Evolutionary conservation across 2,329 filamentous ascomycete genomes (phyloP), one percentile per base, ranked within the genome.

Genomic region (Sarocladium kiliense): DNA sequence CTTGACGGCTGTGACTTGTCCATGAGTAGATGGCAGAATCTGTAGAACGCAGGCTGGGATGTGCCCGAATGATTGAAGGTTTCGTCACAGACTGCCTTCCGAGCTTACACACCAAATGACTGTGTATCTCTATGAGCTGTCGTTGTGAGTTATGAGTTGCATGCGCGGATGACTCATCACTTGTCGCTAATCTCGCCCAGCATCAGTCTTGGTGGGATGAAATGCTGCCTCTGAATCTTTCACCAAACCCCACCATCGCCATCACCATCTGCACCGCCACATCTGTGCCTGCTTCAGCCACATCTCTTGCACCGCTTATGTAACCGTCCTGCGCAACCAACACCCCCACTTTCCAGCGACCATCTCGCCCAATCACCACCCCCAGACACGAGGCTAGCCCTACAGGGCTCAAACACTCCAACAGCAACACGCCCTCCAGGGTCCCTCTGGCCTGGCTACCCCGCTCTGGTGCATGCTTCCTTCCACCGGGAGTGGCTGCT

Each of bases 331-430:
- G 19, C 3, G n/a, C 25, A n/a, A 10, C 12, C 44, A 9, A 27
- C 11, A 14, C 44, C 47, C 26, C 26, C 44, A 21, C 44, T 14
- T n/a, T 23, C 18, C 19, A 10, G 12, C 18, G 12, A 44, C 39
- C n/a, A 7, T 44, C 12, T 47, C 44, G 19, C 18, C 47, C 47
- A 51, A 51, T 51, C 47, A 51, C 30, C 23, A 21, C 16, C 26
- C n/a, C 47, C n/a, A 51, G 25, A 51, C 47, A 51, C 47, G 47
- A 32, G 47, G 47, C 30, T 36, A 32, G 47, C 47, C 47, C 47
- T 51, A 51, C 47, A 51, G 30, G 47, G 47, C 47, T 51, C 47
- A 51, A 51, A 51, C 47, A 51, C 18, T 44, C 39, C 39, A 44
- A 23, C 19, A 19, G 36, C 5, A n/a, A 39, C 30, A 12, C 30